Conservation (phyloP, 805 yeast genomes). For the Pichia paraexigua region DNA sequence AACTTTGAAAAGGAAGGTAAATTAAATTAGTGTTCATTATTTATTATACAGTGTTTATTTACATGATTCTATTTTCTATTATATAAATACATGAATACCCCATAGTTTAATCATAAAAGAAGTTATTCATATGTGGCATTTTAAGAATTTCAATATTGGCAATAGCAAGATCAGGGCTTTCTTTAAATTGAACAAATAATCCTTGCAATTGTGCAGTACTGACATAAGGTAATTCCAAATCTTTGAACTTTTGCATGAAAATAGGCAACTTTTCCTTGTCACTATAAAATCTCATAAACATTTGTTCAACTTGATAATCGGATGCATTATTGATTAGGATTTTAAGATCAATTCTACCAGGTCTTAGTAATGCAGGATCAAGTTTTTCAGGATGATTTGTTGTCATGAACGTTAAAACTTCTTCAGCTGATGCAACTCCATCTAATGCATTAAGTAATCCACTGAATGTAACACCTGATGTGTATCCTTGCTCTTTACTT, state of each 20-base stretch:
- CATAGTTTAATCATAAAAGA: conserved; percentile 23
- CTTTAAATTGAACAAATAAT: conserved; percentile 83
- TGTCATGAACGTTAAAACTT: conserved; percentile 94
- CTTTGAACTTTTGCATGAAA: conserved; percentile 39
- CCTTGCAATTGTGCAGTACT: conserved; percentile 97
- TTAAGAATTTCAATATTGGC: conserved; percentile 47
- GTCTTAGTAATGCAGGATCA: conserved; percentile 89
- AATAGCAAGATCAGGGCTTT: conserved; percentile 70
- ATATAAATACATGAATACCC: background rate
- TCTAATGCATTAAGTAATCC: conserved; percentile 91
- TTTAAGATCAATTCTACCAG: conserved; percentile 89
- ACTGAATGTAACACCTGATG: conserved; percentile 89
- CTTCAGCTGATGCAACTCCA: conserved; percentile 97
- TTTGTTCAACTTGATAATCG: conserved; percentile 62
- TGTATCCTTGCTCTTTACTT: conserved; percentile 65
- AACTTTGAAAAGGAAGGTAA: conserved; percentile 1
- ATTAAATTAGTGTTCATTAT: background rate
- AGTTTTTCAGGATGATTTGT: conserved; percentile 93
- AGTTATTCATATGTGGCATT: conserved; percentile 27
- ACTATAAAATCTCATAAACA: conserved; percentile 86
- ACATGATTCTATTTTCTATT: conserved; percentile 2
- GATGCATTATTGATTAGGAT: conserved; percentile 83
- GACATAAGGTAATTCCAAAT: conserved; percentile 44
- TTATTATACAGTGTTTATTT: background rate
- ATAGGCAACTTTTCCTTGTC: conserved; percentile 47